Conservation (phyloP, 2,329 filamentous ascomycete species). For the Ambrosiella xylebori region DNA sequence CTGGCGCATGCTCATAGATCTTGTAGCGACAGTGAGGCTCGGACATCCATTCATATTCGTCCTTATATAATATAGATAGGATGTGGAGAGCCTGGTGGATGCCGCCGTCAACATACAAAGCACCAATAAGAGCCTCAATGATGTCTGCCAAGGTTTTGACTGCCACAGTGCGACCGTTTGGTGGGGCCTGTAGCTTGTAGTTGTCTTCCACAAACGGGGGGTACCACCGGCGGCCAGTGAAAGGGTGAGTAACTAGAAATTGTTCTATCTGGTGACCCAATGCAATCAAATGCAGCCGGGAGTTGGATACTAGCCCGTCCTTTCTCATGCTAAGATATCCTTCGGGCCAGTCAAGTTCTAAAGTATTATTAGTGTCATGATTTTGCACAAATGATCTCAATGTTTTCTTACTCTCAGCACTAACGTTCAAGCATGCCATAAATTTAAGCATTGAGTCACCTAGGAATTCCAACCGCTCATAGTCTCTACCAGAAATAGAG, state of each 20-base stretch:
- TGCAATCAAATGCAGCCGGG: constrained; percentile 49
- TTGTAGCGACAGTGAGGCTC: constrained; percentile 24
- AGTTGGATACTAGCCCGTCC: constrained; percentile 56
- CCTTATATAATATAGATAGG: constrained; percentile 38
- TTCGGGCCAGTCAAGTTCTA: constrained; percentile 56
- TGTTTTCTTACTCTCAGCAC: constrained; percentile 29
- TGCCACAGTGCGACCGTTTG: constrained; percentile 31
- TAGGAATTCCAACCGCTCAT: constrained; percentile 73
- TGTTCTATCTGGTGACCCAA: constrained; percentile 46
- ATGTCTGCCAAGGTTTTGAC: constrained; percentile 77
- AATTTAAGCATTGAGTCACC: constrained; percentile 75
- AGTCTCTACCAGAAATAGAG: constrained; percentile 45
- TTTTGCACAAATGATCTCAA: not conserved
- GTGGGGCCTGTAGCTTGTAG: constrained; percentile 15
- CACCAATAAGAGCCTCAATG: constrained; percentile 69
- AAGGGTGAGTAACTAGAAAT: constrained; percentile 52
- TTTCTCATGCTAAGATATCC: constrained; percentile 54
- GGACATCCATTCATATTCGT: constrained; percentile 36
- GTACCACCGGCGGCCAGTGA: constrained; percentile 56
- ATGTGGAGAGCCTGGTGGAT: constrained; percentile 45
- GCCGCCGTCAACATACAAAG: constrained; percentile 52
- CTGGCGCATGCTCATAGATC: constrained; percentile 25
- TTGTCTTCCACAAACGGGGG: constrained; percentile 37
- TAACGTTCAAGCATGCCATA: constrained; percentile 47
- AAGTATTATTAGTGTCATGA: constrained; percentile 12